Percentiles rank a stretch among this genome's conserved stretches.
Conservation (phyloP, 2,329 filamentous ascomycete species). For the Zalaria obscura region DNA sequence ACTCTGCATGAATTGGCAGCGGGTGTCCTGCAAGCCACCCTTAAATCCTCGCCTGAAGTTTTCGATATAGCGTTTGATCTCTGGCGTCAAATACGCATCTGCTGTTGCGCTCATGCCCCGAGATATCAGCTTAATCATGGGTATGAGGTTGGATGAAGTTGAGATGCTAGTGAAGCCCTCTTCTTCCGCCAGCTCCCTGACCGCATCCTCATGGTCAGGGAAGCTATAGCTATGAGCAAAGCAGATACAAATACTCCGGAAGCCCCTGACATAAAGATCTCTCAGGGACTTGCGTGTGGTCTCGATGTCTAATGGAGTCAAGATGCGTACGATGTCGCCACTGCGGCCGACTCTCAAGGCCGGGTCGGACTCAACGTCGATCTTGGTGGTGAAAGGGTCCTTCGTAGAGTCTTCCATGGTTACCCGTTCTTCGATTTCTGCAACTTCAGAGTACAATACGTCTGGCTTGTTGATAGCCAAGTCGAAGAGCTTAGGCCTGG, state of each 20-base stretch:
- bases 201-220: slow-evolving; percentile 15
- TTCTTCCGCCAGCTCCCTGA: slow-evolving; percentile 13
- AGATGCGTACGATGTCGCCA: slow-evolving; percentile 14
- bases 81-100: slow-evolving; percentile 7
- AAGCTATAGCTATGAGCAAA: slow-evolving; percentile 19
- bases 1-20: slow-evolving; percentile 85
- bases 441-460: slow-evolving; percentile 10
- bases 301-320: slow-evolving; percentile 10
- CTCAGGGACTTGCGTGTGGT: slow-evolving; percentile 7
- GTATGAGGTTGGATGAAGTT: slow-evolving; percentile 11
- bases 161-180: slow-evolving; percentile 16
- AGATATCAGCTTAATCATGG: slow-evolving; percentile 7
- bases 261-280: slow-evolving; percentile 16
- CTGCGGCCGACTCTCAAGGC: slow-evolving; percentile 8
- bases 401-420: slow-evolving; percentile 20
- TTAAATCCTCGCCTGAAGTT: slow-evolving; percentile 14
- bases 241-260: slow-evolving; percentile 21
- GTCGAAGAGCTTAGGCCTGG: slow-evolving; percentile 16
- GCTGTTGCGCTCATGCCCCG: slow-evolving; percentile 5
- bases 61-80: slow-evolving; percentile 12
- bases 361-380: slow-evolving; percentile 12
- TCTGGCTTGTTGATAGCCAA: slow-evolving; percentile 9
- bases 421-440: slow-evolving; percentile 12
- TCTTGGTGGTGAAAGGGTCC: slow-evolving; percentile 13
- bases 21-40: slow-evolving; percentile 29